Base-by-base conservation (phyloP, 2,329 filamentous ascomycete genomes). In the Diaporthe citri region DNA sequence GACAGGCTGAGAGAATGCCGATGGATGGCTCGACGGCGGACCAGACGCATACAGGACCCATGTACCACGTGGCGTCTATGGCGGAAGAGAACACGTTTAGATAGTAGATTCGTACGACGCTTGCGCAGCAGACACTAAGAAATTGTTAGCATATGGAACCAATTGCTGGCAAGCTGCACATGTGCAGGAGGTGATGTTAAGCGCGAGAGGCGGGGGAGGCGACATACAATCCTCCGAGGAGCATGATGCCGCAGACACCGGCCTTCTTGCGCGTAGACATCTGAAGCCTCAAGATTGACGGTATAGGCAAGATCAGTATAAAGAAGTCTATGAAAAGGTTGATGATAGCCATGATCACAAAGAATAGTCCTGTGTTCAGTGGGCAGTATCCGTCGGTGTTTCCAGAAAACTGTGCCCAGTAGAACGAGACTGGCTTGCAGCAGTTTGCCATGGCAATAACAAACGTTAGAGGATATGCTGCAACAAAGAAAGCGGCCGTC, bases 321-420 rank as follows among this genome's bases (percentile, higher is more conserved):
- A 76, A 48, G 12, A 77, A 43, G 43, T 77, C 76, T 57, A 71
- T 75, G 15, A 41, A 60, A 60, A 60, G 57, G n/a, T 60, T 60
- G 36, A 60, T 60, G 57, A 60, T 60, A 12, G 57, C 57, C 57
- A 60, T 60, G n/a, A 41, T n/a, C 0, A 60, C 57, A 7, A 60
- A 60, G n/a, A 60, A 41, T 2, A 41, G 36, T 9, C 57, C 57
- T 5, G 57, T 60, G 6, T 60, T 60, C 10, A 60, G 3, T 60
- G 36, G 57, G 22, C 57, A 60, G n/a, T 36, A 22, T 28, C 57
- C 57, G 20, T 60, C 57, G 12, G 36, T 60, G n/a, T 59, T 66
- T 1, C 76, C 76, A 7, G 67, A 17, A 43, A 77, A 76, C 15
- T 77, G 70, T 36, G 76, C 62, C 76, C 76, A 77, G 57, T 77